Conservation (phyloP, 331 rosid species). For the Pyrus hybrid region DNA sequence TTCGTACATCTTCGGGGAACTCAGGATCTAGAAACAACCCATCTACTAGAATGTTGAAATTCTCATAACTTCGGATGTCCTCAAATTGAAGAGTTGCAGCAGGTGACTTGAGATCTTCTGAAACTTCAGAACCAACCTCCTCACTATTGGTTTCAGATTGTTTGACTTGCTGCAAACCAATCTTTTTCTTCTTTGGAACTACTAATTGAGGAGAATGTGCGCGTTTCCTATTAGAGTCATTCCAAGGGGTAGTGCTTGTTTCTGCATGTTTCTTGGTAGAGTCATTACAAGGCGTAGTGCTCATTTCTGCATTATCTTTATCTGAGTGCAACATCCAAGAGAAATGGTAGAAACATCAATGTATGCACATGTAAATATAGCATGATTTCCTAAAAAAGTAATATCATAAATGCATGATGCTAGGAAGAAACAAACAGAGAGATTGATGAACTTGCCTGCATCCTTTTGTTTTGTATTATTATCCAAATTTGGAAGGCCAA, state of each 20-base stretch:
- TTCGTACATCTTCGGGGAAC: constrained; percentile 41
- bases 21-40: constrained; percentile 52
- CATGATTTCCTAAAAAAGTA: neutral
- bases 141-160: constrained; percentile 48
- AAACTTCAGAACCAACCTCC: constrained; percentile 49
- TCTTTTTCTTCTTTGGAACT: constrained; percentile 43
- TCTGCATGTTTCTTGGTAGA: too few relatives aligned
- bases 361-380: neutral
- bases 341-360: neutral
- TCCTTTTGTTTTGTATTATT: constrained; percentile 27
- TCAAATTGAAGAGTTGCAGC: constrained; percentile 32
- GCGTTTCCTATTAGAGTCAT: constrained; percentile 34
- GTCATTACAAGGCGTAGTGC: neutral
- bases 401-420: constrained; percentile 3
- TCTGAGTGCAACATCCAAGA: constrained; percentile 28
- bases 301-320: constrained; percentile 22
- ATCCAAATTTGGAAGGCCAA: constrained; percentile 37
- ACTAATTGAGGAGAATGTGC: constrained; percentile 22
- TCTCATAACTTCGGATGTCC: constrained; percentile 38
- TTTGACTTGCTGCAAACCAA: constrained; percentile 14
- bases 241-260: neutral
- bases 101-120: constrained; percentile 32
- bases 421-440: constrained; percentile 3
- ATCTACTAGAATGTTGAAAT: constrained; percentile 46
- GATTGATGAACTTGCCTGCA: constrained; percentile 42